phyloP scores from a whole-genome alignment of 2,329 filamentous ascomycete genomes.

The Penicillium sp. region DNA sequence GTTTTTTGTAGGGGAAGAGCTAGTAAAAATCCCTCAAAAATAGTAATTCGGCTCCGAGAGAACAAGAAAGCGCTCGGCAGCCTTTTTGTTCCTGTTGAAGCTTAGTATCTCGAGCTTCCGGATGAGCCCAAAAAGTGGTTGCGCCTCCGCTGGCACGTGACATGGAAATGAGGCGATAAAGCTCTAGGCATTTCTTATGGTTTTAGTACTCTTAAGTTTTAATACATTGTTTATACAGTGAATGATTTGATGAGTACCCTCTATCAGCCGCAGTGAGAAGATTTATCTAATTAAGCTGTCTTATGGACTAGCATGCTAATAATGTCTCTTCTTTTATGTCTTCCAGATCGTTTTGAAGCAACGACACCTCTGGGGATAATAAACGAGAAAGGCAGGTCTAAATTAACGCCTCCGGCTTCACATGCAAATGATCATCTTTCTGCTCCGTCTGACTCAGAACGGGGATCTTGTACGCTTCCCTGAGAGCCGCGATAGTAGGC shows the following conservation, averaged over 20 bases:
- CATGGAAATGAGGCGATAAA: neutral
- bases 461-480: constrained; percentile 31
- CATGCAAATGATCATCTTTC: constrained; percentile 25
- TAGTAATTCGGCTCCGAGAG: neutral
- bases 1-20: neutral
- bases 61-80: neutral
- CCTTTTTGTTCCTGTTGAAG: neutral
- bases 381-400: neutral
- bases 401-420: constrained; percentile 23
- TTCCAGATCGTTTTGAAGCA: neutral
- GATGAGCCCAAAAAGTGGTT: neutral
- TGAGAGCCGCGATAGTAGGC: constrained; percentile 26
- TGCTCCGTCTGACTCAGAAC: constrained; percentile 32
- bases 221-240: neutral
- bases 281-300: neutral
- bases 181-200: neutral
- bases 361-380: neutral
- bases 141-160: neutral
- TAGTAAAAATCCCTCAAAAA: neutral
- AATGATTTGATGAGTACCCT: neutral
- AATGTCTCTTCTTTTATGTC: neutral
- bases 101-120: neutral
- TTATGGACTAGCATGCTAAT: neutral
- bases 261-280: neutral
- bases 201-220: neutral